A percentile compares a stretch with the other conserved stretches of the same genome.
These are phyloP conservation scores for Rugosomyces carneus DNA, from an alignment of 1,284 basidiomycete genomes.

Conservation along the genomic window DNA sequence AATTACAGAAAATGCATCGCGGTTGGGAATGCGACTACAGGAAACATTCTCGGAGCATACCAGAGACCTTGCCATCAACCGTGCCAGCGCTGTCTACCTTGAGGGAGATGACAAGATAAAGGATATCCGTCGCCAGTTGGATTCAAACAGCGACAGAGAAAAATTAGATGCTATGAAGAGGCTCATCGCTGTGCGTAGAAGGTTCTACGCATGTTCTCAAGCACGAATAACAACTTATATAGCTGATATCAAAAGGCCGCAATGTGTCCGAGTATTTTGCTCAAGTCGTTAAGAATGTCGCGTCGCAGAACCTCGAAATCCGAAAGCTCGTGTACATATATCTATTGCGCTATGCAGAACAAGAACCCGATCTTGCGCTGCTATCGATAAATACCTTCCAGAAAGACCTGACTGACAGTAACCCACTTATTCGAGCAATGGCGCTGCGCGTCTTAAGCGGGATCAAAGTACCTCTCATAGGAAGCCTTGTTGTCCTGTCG, in stretches of 20 bases:
- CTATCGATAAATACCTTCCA: constrained; percentile 99
- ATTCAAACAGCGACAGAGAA: constrained; percentile 81
- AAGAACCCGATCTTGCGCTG: constrained; percentile 91
- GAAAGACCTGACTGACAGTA: constrained; percentile 89
- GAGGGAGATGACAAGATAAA: constrained; percentile 72
- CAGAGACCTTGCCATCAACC: constrained; percentile 56
- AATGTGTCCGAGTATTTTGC: constrained; percentile 92
- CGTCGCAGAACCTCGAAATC: constrained; percentile 86
- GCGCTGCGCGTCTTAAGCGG: constrained; percentile 90
- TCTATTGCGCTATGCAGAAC: constrained; percentile 87
- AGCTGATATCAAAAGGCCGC: constrained; percentile 91
- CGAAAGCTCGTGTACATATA: constrained; percentile 98
- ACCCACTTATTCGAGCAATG: constrained; percentile 92
- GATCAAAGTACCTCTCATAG: constrained; percentile 85
- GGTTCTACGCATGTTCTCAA: background rate
- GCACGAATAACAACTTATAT: constrained; percentile 11
- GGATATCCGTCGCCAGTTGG: constrained; percentile 79
- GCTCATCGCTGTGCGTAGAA: constrained; percentile 67
- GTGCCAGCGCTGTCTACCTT: constrained; percentile 53
- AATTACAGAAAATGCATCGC: constrained; percentile 74
- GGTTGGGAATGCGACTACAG: constrained; percentile 72
- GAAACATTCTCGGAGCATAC: constrained; percentile 77
- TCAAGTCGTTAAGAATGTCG: constrained; percentile 92
- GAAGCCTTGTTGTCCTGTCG: constrained; percentile 79
- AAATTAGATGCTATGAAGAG: constrained; percentile 92